Percentiles rank a stretch among this genome's conserved stretches.
phyloP scores from a whole-genome alignment of 371 early-diverging fungal genomes.

The Rhizopus delemar region DNA sequence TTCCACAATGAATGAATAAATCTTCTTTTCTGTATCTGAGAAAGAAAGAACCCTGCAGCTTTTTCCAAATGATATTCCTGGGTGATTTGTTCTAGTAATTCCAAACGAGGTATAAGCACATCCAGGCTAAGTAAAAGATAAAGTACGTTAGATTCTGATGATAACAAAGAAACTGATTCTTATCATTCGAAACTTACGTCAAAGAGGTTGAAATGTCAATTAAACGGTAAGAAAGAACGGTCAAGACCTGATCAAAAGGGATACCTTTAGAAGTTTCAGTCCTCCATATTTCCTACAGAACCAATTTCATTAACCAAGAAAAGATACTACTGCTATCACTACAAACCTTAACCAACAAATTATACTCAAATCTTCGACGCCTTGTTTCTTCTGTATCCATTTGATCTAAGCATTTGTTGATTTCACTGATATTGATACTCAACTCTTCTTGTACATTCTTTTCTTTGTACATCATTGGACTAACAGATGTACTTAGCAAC shows the following conservation, averaged over 20 bases:
- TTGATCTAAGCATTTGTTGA: slow-evolving; percentile 30
- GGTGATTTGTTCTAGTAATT: slow-evolving; percentile 42
- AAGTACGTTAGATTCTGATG: neutral
- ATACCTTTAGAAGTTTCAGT: slow-evolving; percentile 50
- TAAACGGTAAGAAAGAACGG: slow-evolving; percentile 55
- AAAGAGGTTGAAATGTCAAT: slow-evolving; percentile 53
- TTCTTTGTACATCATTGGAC: slow-evolving; percentile 7
- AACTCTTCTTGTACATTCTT: slow-evolving; percentile 1
- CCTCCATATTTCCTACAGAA: slow-evolving; percentile 40
- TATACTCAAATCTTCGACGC: slow-evolving; percentile 49
- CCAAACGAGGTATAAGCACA: slow-evolving; percentile 42
- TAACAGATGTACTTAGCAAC: neutral
- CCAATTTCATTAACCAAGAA: neutral
- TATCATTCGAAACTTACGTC: slow-evolving; percentile 35
- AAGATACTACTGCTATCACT: neutral
- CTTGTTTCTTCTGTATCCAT: slow-evolving; percentile 26
- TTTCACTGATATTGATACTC: slow-evolving; percentile 20
- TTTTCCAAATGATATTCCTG: slow-evolving; percentile 48
- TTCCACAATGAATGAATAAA: slow-evolving; percentile 46
- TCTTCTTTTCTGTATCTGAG: slow-evolving; percentile 40
- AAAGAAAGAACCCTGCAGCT: slow-evolving; percentile 47
- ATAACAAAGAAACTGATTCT: neutral
- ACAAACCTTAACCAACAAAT: slow-evolving; percentile 50
- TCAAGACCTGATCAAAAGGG: slow-evolving; percentile 56
- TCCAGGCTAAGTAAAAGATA: slow-evolving; percentile 29